Conservation (phyloP, 495 filamentous ascomycete species). For the Ramalina peruviana region DNA sequence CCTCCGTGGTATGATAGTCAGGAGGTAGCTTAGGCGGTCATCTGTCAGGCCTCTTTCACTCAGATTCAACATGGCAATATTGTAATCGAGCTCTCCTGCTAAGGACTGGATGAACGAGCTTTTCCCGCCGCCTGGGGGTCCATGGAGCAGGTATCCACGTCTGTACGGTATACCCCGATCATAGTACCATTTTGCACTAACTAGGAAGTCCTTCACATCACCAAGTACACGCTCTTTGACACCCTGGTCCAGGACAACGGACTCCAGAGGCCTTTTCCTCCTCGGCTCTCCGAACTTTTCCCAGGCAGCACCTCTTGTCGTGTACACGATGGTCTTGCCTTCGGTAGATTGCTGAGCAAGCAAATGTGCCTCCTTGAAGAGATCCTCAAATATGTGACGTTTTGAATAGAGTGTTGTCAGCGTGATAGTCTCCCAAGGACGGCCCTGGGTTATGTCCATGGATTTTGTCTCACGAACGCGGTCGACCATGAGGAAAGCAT, state of each 20-base stretch:
- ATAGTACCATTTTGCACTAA: slow-evolving; percentile 72
- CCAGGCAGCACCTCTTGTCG: slow-evolving; percentile 69
- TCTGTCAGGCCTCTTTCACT: slow-evolving; percentile 89
- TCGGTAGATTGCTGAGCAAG: slow-evolving; percentile 64
- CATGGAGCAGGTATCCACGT: slow-evolving; percentile 84
- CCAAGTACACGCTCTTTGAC: slow-evolving; percentile 73
- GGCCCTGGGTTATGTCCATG: slow-evolving; percentile 57
- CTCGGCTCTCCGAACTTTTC: slow-evolving; percentile 73
- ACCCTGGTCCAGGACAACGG: slow-evolving; percentile 75
- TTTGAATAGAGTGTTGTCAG: slow-evolving; percentile 83
- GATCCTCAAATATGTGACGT: slow-evolving; percentile 68
- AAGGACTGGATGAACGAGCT: slow-evolving; percentile 93
- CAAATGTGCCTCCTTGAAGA: slow-evolving; percentile 73
- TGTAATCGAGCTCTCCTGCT: slow-evolving; percentile 83
- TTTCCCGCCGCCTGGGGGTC: slow-evolving; percentile 89
- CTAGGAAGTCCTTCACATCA: slow-evolving; percentile 75
- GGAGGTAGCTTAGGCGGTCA: slow-evolving; percentile 73
- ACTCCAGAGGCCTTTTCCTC: slow-evolving; percentile 73
- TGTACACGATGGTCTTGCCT: slow-evolving; percentile 92
- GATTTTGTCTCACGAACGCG: slow-evolving; percentile 67
- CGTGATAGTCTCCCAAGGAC: slow-evolving; percentile 87
- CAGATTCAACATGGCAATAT: slow-evolving; percentile 85
- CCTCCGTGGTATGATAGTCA: slow-evolving; percentile 74
- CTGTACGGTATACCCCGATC: slow-evolving; percentile 93
- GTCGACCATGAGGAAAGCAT: slow-evolving; percentile 73